Percentiles rank a stretch among this genome's conserved stretches.
Conservation (phyloP, 192 early-diverging fungal species). For the Chytriomyces sp. region DNA sequence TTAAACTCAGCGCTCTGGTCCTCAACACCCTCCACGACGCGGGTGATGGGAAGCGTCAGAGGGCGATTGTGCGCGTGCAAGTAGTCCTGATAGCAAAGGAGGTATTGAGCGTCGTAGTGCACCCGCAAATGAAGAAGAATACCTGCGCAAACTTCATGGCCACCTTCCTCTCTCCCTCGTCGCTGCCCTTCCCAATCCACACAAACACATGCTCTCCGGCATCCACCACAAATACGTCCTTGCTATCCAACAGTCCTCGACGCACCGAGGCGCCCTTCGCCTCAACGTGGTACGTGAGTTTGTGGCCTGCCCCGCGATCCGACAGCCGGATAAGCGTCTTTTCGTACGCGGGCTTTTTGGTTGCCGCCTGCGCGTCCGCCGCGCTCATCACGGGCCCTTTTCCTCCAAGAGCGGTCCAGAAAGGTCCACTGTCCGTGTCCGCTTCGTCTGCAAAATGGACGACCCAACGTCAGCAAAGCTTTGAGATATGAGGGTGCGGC, state of each 20-base stretch:
- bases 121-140: slow-evolving; percentile 36
- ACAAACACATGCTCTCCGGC: slow-evolving; percentile 45
- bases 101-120: slow-evolving; percentile 55
- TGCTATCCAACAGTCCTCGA: slow-evolving; percentile 50
- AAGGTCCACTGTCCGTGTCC: slow-evolving; percentile 55
- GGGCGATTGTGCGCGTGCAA: slow-evolving; percentile 56
- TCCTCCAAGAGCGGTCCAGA: slow-evolving; percentile 67
- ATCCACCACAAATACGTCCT: slow-evolving; percentile 75
- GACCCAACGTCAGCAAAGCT: neutral
- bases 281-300: slow-evolving; percentile 57
- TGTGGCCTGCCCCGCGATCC: slow-evolving; percentile 19
- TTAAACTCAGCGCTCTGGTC: slow-evolving; percentile 49
- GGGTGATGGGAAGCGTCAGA: slow-evolving; percentile 57
- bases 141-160: slow-evolving; percentile 21
- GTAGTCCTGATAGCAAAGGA: slow-evolving; percentile 51
- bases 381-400: slow-evolving; percentile 61
- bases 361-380: slow-evolving; percentile 24
- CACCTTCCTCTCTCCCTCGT: neutral
- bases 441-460: slow-evolving; percentile 52
- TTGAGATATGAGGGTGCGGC: neutral
- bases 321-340: slow-evolving; percentile 53
- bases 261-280: slow-evolving; percentile 47
- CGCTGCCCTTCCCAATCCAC: slow-evolving; percentile 34
- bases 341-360: slow-evolving; percentile 16
- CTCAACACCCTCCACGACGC: slow-evolving; percentile 72